Conservation (phyloP, 2,329 filamentous ascomycete genomes). For the Aspergillus persii region DNA sequence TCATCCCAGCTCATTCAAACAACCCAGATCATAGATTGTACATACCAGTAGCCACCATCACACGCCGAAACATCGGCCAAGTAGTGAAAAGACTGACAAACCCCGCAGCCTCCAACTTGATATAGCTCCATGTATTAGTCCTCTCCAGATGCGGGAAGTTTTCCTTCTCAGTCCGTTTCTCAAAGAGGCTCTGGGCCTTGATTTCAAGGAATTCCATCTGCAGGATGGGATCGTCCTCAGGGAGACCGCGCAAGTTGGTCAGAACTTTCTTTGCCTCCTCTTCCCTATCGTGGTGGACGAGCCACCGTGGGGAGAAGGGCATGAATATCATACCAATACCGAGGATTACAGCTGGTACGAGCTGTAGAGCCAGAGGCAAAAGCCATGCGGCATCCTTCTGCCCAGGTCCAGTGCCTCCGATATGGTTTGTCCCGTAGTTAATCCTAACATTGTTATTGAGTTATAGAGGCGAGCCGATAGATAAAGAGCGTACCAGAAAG, state of each 20-base stretch:
- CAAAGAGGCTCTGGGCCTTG: conserved; percentile 73
- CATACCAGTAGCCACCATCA: conserved; percentile 24
- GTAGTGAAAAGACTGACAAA: conserved; percentile 30
- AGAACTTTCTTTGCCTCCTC: conserved; percentile 64
- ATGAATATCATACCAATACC: conserved; percentile 75
- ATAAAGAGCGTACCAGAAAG: conserved; percentile 25
- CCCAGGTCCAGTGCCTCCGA: conserved; percentile 56
- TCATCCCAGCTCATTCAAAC: neutral
- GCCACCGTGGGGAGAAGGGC: conserved; percentile 75
- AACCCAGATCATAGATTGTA: neutral
- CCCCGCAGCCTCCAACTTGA: conserved; percentile 61
- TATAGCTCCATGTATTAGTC: conserved; percentile 60
- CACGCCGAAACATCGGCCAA: conserved; percentile 28
- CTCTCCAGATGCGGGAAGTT: conserved; percentile 65
- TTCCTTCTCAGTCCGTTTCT: conserved; percentile 67
- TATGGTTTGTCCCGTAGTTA: conserved; percentile 54
- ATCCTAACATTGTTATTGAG: conserved; percentile 13
- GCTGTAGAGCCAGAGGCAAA: conserved; percentile 49
- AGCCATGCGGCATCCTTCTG: conserved; percentile 60
- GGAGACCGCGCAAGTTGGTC: conserved; percentile 61
- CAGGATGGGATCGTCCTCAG: conserved; percentile 64
- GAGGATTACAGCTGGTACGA: conserved; percentile 65
- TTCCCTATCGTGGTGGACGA: conserved; percentile 68
- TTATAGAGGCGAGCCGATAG: neutral
- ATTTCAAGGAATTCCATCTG: conserved; percentile 80